Evolutionary conservation across 257 asterid species (phyloP).

Genomic region (Apocynum venetum): DNA sequence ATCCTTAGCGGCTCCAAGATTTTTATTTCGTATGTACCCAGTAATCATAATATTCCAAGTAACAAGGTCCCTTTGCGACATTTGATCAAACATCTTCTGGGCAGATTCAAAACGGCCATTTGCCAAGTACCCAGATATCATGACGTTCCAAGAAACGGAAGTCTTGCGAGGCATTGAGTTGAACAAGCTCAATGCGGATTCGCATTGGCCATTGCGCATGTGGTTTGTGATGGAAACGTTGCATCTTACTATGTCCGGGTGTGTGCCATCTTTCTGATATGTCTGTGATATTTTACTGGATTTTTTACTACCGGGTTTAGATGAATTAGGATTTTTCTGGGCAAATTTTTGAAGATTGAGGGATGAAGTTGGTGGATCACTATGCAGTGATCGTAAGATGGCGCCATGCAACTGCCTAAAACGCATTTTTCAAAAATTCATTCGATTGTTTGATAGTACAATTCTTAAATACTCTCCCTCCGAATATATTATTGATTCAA

Average conservation of each 20-base stretch:
- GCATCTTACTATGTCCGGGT: slow-evolving; percentile 62
- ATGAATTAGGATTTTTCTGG: neutral
- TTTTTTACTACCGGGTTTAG: slow-evolving; percentile 5
- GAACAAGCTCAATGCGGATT: slow-evolving; percentile 62
- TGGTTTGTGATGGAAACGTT: slow-evolving; percentile 59
- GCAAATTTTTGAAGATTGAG: neutral
- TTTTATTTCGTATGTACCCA: slow-evolving; percentile 53
- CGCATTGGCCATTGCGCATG: slow-evolving; percentile 71
- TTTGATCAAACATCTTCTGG: slow-evolving; percentile 53
- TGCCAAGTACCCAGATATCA: slow-evolving; percentile 70
- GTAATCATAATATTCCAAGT: slow-evolving; percentile 77
- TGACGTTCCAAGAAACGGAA: slow-evolving; percentile 68
- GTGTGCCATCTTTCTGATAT: slow-evolving; percentile 18
- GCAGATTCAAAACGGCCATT: slow-evolving; percentile 53
- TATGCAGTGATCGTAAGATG: slow-evolving; percentile 21
- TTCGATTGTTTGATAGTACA: neutral
- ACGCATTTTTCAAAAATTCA: slow-evolving; percentile 33
- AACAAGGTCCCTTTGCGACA: slow-evolving; percentile 67
- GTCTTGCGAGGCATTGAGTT: slow-evolving; percentile 64
- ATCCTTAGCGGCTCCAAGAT: slow-evolving; percentile 56
- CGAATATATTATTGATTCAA: no score
- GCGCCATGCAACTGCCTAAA: slow-evolving; percentile 34
- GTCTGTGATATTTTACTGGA: slow-evolving; percentile 7
- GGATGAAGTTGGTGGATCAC: slow-evolving; percentile 12
- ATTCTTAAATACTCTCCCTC: no score